These are phyloP conservation scores for Alectoria sarmentosa DNA, from an alignment of 495 filamentous ascomycete species.

Conservation along the genomic window DNA sequence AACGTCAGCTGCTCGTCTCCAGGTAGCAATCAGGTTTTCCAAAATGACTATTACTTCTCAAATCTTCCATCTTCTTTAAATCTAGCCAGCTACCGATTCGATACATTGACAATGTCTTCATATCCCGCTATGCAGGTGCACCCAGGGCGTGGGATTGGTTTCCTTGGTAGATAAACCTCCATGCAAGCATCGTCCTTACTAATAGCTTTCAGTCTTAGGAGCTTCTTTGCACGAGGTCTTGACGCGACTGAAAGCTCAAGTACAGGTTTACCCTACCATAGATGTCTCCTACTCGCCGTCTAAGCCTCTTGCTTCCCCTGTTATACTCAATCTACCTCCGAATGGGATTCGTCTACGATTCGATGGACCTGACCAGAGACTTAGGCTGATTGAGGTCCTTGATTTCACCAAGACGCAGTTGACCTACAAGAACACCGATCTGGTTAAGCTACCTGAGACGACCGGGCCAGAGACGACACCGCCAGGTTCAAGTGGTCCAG, in stretches of 20 bases:
- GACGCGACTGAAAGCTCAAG: conserved; percentile 76
- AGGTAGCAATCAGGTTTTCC: neutral
- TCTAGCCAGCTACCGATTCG: neutral
- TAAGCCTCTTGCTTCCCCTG: conserved; percentile 63
- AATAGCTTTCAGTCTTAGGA: conserved; percentile 59
- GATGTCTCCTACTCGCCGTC: conserved; percentile 67
- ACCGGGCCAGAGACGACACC: conserved; percentile 25
- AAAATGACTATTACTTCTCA: neutral
- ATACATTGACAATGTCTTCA: conserved; percentile 14
- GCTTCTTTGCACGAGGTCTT: conserved; percentile 85
- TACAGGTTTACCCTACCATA: conserved; percentile 71
- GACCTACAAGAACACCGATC: conserved; percentile 77
- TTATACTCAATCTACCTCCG: conserved; percentile 64
- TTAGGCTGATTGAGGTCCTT: conserved; percentile 82
- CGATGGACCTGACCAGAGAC: conserved; percentile 84
- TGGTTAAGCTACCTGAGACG: conserved; percentile 56
- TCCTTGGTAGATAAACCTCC: conserved; percentile 53
- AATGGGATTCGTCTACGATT: conserved; percentile 90
- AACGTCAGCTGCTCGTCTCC: conserved; percentile 8
- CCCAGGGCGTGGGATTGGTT: conserved; percentile 71
- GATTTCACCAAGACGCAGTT: conserved; percentile 85
- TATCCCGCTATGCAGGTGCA: conserved; percentile 46
- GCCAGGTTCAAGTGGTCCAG: conserved; percentile 53
- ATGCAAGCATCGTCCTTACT: conserved; percentile 2
- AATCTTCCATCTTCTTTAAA: neutral